Conservation (phyloP, 1,284 basidiomycete species). For the Boletus sp. region DNA sequence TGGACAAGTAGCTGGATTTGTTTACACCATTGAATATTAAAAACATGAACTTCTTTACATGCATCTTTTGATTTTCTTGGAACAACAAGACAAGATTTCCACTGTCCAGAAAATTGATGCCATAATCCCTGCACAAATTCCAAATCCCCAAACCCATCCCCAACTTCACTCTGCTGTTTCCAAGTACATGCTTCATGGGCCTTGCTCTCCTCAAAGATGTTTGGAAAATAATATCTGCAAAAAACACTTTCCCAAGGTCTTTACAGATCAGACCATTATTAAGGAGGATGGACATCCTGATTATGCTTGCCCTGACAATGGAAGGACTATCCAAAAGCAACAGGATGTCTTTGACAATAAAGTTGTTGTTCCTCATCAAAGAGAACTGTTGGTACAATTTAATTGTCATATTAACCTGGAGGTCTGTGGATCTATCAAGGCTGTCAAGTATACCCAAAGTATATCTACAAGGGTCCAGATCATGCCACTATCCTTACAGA, state of each 20-base stretch:
- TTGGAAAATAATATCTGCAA: constrained; percentile 10
- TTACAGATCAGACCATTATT: constrained; percentile 1
- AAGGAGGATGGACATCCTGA: constrained; percentile 19
- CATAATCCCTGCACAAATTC: constrained; percentile 12
- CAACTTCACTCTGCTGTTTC: not conserved
- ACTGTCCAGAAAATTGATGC: not conserved
- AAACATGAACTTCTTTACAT: not conserved
- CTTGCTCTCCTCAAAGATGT: constrained; percentile 11
- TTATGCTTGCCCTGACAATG: constrained; percentile 20
- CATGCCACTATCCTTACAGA: constrained; percentile 25
- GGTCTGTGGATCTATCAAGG: constrained; percentile 32
- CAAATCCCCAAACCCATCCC: not conserved
- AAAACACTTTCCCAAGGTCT: constrained; percentile 13
- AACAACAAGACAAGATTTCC: not conserved
- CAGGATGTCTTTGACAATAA: constrained; percentile 1
- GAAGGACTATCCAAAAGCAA: not conserved
- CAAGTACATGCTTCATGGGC: constrained; percentile 17
- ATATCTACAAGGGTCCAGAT: constrained; percentile 49
- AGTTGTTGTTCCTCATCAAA: constrained; percentile 6
- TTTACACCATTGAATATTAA: not conserved
- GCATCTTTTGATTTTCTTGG: not conserved
- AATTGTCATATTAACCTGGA: constrained; percentile 55
- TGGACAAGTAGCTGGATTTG: not conserved
- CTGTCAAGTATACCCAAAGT: constrained; percentile 49
- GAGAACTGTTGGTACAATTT: constrained; percentile 27